These are phyloP conservation scores for Polymyxa betae DNA, from an alignment of 208 protist species.

Conservation along the genomic window DNA sequence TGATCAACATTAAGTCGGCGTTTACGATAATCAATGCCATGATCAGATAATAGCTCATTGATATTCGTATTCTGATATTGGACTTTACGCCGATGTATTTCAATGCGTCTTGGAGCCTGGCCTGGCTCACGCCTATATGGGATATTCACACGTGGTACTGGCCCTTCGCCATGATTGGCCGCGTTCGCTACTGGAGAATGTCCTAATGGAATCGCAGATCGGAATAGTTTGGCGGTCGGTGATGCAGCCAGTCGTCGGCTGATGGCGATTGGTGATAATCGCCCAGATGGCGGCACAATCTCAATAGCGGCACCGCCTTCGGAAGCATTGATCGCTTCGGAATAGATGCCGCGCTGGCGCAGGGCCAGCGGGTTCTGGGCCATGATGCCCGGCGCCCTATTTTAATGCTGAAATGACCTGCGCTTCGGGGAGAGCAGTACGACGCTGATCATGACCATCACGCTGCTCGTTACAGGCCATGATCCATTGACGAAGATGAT, in stretches of 20 bases:
- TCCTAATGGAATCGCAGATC: not conserved
- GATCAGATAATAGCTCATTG: not conserved
- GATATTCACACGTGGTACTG: constrained; percentile 9
- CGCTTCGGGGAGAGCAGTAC: too few relatives aligned
- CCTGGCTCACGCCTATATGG: constrained; percentile 37
- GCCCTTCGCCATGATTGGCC: not conserved
- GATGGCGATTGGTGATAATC: not conserved
- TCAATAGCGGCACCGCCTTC: too few relatives aligned
- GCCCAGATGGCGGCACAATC: too few relatives aligned
- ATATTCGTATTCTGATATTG: constrained; percentile 44
- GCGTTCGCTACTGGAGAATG: not conserved
- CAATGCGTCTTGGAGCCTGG: constrained; percentile 52
- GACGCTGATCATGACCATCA: too few relatives aligned
- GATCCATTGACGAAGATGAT: too few relatives aligned
- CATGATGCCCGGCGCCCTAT: too few relatives aligned
- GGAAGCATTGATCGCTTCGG: too few relatives aligned
- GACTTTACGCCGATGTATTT: constrained; percentile 53
- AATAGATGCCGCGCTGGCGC: too few relatives aligned
- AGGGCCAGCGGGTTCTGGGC: too few relatives aligned
- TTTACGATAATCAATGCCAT: constrained; percentile 59
- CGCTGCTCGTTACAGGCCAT: too few relatives aligned
- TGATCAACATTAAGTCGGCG: constrained; percentile 56
- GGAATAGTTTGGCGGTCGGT: not conserved
- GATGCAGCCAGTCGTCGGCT: not conserved
- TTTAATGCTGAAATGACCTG: too few relatives aligned